Evolutionary conservation across 352 stramenopile genomes (phyloP).

Genomic region (Peronosclerospora sorghi): DNA sequence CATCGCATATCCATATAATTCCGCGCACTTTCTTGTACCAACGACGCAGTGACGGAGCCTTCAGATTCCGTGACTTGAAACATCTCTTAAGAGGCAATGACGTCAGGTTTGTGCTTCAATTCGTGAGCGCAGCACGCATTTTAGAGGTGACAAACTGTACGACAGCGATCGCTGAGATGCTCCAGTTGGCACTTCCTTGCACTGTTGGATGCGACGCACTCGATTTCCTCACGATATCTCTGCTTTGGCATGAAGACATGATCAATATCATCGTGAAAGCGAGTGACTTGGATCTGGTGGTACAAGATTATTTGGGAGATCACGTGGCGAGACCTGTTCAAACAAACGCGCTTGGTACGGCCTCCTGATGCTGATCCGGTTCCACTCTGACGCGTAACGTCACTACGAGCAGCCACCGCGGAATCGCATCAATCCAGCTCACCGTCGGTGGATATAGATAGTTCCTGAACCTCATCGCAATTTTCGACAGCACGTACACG

Average conservation of each 20-base stretch:
- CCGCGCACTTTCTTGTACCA: not conserved
- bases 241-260: not conserved
- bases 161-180: not conserved
- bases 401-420: not conserved
- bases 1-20: not conserved
- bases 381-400: not conserved
- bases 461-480: not conserved
- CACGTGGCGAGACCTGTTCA: not conserved
- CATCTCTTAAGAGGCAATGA: not conserved
- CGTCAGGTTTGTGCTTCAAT: not conserved
- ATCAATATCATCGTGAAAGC: not conserved
- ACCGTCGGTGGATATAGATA: not conserved
- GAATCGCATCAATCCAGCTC: not conserved
- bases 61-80: not conserved
- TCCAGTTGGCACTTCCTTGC: not conserved
- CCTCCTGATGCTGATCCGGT: not conserved
- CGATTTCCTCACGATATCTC: not conserved
- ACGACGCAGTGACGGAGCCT: not conserved
- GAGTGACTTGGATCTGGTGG: not conserved
- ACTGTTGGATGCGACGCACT: not conserved
- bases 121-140: not conserved
- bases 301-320: not conserved
- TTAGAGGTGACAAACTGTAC: not conserved
- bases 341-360: not conserved
- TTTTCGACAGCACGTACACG: not conserved